phyloP scores from a whole-genome alignment of 2,329 filamentous ascomycete genomes.

The Cercospora citrullina region DNA sequence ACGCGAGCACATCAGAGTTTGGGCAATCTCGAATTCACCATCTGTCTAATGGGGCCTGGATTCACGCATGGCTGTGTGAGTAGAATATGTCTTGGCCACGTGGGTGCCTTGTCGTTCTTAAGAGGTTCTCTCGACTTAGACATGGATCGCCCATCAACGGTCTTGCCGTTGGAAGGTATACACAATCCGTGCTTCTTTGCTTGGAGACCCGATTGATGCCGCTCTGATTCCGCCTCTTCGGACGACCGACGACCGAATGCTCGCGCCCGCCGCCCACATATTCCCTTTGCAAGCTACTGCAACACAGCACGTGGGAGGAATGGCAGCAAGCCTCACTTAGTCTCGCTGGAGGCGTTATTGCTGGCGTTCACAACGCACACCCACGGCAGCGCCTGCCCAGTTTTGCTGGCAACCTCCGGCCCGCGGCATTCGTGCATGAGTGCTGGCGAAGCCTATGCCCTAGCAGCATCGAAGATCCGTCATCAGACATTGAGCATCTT shows the following conservation, averaged over 20 bases:
- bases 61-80: not conserved
- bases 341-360: not conserved
- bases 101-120: slow-evolving; percentile 2
- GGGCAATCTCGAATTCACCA: not conserved
- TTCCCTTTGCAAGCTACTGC: not conserved
- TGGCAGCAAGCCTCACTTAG: not conserved
- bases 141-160: not conserved
- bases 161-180: not conserved
- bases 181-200: not conserved
- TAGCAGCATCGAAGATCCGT: not conserved
- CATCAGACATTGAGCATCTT: not conserved
- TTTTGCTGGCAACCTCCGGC: not conserved
- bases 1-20: slow-evolving; percentile 7
- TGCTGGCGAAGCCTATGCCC: not conserved
- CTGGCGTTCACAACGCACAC: not conserved
- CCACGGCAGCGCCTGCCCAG: not conserved
- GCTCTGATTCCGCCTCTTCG: not conserved
- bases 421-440: not conserved
- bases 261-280: not conserved
- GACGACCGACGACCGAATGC: not conserved
- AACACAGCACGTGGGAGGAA: not conserved
- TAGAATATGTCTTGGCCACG: slow-evolving; percentile 5
- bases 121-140: not conserved
- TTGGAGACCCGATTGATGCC: not conserved
- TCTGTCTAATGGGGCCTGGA: slow-evolving; percentile 2